Base-by-base conservation (phyloP, 225 moss, liverwort and hornwort genomes). In the Ulota crispa region DNA sequence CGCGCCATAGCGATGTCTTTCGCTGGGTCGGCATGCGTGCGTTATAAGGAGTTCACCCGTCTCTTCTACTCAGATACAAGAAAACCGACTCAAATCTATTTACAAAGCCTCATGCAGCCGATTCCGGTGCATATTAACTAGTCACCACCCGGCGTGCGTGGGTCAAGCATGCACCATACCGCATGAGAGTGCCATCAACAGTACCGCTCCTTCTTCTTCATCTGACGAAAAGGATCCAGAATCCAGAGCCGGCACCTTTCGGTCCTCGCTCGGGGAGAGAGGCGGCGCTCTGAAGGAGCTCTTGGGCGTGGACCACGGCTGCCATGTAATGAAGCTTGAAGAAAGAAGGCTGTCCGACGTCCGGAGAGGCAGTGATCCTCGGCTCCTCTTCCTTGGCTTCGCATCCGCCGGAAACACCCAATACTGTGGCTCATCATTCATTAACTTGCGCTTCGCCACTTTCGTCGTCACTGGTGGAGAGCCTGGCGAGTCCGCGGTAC, bases 301-400 rank as follows among this genome's bases (percentile, higher is more conserved):
- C 34, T 83, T 81, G 8, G 82, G 79, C 27, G 89, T 62, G 4
- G 81, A 72, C 55, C 83, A 82, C 4, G 90, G 82, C 64, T 94
- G 92, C 89, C 90, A 94, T 3, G 92, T 89, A 70, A 91, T 75
- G 73, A 91, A 94, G 59, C 92, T 92, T 21, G 75, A 88, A 0
- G 90, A 89, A 57, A 91, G 14, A 19, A 83, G 15, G 77, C 91
- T 89, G 2, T 88, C 92, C 0, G 85, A 73, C 3, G 86, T 72
- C 6, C 87, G 80, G 64, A 52, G 88, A 0, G 73, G 37, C 15
- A 81, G 45, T 4, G 55, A 63, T 31, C 80, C 79, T 76, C 87
- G 54, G 21, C 91, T 87, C 47, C 91, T 80, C 76, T 92, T 86
- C 52, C 88, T 73, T 0, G 88, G 64, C 75, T 72, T 81, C 7